phyloP scores from a whole-genome alignment of 257 asterid species.

The Voacanga thouarsii region DNA sequence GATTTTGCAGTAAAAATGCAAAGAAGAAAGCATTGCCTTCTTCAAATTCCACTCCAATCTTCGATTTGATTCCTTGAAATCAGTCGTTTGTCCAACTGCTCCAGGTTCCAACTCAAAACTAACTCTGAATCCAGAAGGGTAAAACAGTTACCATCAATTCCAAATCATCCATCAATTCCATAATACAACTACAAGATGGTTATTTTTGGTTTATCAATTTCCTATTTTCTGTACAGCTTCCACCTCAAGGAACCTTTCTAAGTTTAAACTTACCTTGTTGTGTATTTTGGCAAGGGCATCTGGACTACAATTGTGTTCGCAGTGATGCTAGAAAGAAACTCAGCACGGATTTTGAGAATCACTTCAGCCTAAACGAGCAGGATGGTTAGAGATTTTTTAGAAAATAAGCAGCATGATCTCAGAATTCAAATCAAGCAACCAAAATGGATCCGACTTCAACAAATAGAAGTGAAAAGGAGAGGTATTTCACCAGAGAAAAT shows the following conservation, averaged over 20 bases:
- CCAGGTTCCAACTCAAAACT: constrained; percentile 94
- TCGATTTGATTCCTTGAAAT: constrained; percentile 84
- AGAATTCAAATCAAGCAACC: not conserved
- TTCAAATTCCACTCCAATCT: constrained; percentile 91
- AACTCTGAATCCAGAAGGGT: constrained; percentile 45
- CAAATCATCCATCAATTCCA: not conserved
- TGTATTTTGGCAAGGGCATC: constrained; percentile 93
- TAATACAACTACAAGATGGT: not conserved
- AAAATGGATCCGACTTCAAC: not conserved
- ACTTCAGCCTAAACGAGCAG: constrained; percentile 79
- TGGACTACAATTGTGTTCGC: constrained; percentile 86
- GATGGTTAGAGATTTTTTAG: constrained; percentile 1
- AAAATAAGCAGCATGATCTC: not conserved
- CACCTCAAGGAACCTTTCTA: not conserved
- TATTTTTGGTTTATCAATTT: not conserved
- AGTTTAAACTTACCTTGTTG: constrained; percentile 56
- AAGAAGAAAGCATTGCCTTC: constrained; percentile 55
- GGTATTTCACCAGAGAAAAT: too few relatives aligned
- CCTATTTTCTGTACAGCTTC: not conserved
- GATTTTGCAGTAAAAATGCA: constrained; percentile 20
- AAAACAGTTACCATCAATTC: not conserved
- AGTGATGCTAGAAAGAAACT: constrained; percentile 77
- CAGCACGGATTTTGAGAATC: constrained; percentile 89
- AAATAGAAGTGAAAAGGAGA: too few relatives aligned
- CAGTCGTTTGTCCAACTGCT: constrained; percentile 84